Evolutionary conservation across 176 grass and related monocot genomes (phyloP), one percentile per base, ranked within the genome.

Genomic region (Carex pumila): DNA sequence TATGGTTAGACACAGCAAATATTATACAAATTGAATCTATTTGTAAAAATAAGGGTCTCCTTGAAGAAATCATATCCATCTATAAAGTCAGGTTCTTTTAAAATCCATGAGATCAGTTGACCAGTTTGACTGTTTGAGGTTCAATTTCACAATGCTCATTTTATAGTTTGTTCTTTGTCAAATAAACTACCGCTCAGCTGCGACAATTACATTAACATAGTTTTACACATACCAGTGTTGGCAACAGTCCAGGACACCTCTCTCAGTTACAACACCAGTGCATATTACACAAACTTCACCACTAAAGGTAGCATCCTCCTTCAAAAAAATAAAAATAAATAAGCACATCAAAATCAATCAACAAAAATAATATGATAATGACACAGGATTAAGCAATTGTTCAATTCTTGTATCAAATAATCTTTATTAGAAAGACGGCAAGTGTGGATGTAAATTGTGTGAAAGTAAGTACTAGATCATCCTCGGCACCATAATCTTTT

Each of bases 241-340:
- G 54, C 95, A 98, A 80, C 86, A 93, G 82, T 98, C 91, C 60
- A 95, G 74, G 80, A 91, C 63, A 65, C 95, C 95, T 92, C 92
- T 93, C 71, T 95, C 89, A 6, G 92, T 90, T 69, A 95, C 57
- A 30, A 90, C 76, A 66, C 91, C 92, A 61, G 88, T 87, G 90
- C 95, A 98, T 78, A 98, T 98, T 70, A 93, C 91, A 9, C 95
- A 98, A 49, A 69, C 85, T 83, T 91, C 95, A 65, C 84, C 91
- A 81, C 90, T 83, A 14, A 90, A 88, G 56, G 63, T 22, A 86
- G 55, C 50, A 58, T 89, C 90, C 69, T 93, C 92, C 95, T 98
- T 84, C 74, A 92, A 22, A 70, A 19, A 9, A 85, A 77, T 65
- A 85, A 45, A 25, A 25, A 0, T 25, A 25, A 0, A 9, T 52